Conservation (phyloP, 2,329 filamentous ascomycete genomes). For the Dactylonectria estremocensis region DNA sequence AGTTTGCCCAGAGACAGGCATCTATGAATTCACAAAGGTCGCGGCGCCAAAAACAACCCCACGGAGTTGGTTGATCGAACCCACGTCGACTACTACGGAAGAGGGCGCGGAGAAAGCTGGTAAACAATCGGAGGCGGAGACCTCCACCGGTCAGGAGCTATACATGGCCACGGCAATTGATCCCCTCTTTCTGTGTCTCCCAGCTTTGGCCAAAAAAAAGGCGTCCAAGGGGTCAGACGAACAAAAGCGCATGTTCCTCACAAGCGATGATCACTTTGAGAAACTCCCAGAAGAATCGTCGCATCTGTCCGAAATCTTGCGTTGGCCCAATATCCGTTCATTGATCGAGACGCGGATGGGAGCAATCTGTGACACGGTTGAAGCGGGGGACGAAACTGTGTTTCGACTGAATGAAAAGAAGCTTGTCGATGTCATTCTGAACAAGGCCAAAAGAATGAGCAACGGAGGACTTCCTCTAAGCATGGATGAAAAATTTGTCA, state of each 20-base stretch:
- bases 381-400: constrained; percentile 88
- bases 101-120: constrained; percentile 38
- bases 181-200: constrained; percentile 85
- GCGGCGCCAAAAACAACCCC: constrained; percentile 67
- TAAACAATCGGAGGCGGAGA: constrained; percentile 42
- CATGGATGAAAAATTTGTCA: constrained; percentile 89
- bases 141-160: constrained; percentile 80
- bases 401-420: constrained; percentile 84
- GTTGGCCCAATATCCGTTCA: constrained; percentile 61
- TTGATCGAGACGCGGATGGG: constrained; percentile 77
- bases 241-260: constrained; percentile 75
- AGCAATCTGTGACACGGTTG: constrained; percentile 84
- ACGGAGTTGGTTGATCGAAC: constrained; percentile 74
- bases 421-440: constrained; percentile 74
- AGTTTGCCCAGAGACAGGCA: constrained; percentile 72
- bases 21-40: constrained; percentile 77
- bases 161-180: constrained; percentile 89
- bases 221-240: constrained; percentile 59
- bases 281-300: constrained; percentile 67
- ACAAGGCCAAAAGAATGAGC: constrained; percentile 81
- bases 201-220: constrained; percentile 71
- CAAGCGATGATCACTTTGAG: constrained; percentile 81
- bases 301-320: constrained; percentile 72
- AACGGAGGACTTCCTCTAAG: constrained; percentile 78
- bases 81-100: constrained; percentile 33